Evolutionary conservation across 768 basidiomycete species (phyloP).

Genomic region (Nidularia pulvinata): DNA sequence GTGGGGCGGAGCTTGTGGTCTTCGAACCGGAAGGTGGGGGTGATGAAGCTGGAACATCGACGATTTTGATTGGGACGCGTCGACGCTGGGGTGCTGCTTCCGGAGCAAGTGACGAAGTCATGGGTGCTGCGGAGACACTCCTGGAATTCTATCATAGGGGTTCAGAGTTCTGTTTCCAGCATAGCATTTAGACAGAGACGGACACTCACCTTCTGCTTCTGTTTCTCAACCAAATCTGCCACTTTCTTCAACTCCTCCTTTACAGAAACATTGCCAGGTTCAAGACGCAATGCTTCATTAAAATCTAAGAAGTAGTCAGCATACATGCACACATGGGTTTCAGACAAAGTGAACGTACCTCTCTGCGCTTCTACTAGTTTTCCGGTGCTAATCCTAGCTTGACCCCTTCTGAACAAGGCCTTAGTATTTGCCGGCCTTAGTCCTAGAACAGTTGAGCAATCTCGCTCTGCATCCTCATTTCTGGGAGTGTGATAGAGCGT

Average conservation of each 20-base stretch:
- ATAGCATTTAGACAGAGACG: background rate
- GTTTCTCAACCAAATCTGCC: constrained; percentile 30
- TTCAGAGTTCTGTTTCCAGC: background rate
- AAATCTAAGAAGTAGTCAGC: constrained; percentile 47
- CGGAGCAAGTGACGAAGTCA: constrained; percentile 9
- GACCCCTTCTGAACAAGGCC: constrained; percentile 75
- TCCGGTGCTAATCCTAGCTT: constrained; percentile 63
- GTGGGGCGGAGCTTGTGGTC: constrained; percentile 3
- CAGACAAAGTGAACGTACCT: constrained; percentile 41
- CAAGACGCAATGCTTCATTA: constrained; percentile 50
- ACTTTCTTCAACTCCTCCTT: constrained; percentile 63
- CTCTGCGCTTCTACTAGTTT: constrained; percentile 56
- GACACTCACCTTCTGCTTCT: constrained; percentile 29
- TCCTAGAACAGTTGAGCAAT: constrained; percentile 67
- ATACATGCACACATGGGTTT: constrained; percentile 1
- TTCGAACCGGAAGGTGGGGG: constrained; percentile 6
- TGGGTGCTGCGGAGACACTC: constrained; percentile 11
- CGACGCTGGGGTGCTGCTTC: constrained; percentile 37
- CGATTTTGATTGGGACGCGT: constrained; percentile 63
- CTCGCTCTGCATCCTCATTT: constrained; percentile 77
- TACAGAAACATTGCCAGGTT: constrained; percentile 64
- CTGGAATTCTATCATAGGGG: constrained; percentile 18
- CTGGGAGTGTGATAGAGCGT: constrained; percentile 32
- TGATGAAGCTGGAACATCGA: constrained; percentile 27
- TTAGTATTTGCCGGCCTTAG: constrained; percentile 69